Evolutionary conservation across 371 early-diverging fungal species (phyloP), one percentile per base, ranked within the genome.

Genomic region (Mortierella sp.): DNA sequence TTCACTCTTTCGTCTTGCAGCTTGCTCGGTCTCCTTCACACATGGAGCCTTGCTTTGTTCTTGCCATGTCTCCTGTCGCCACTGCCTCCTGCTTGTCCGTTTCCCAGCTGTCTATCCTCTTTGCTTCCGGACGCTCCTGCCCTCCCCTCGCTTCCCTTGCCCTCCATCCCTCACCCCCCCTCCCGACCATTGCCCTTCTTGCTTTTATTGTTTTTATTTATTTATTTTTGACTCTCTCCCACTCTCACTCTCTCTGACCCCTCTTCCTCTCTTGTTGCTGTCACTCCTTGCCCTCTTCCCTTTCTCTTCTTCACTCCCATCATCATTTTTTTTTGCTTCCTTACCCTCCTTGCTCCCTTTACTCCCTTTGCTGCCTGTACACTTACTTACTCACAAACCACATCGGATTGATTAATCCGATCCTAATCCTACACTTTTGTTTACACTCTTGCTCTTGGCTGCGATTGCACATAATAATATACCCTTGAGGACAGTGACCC

Each of bases 231-330:
- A n/a, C 16, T 61, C 16, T 61, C 16, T 61, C 21, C 6, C 34
- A 16, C 37, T 21, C 8, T 6, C 44, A n/a, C 34, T 54, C n/a
- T n/a, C n/a, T n/a, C n/a, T n/a, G n/a, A n/a, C n/a, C n/a, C n/a
- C n/a, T n/a, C n/a, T n/a, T n/a, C n/a, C n/a, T n/a, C n/a, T n/a
- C n/a, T n/a, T n/a, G n/a, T n/a, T n/a, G n/a, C n/a, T n/a, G n/a
- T n/a, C n/a, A n/a, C n/a, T 31, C 2, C 71, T 54, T 46, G 9
- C 59, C 26, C 48, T 64, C 72, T n/a, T 54, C 21, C n/a, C 48
- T 54, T 67, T 73, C 10, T 78, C 57, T 57, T 69, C 57, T 69
- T 61, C 44, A 19, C 14, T n/a, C 44, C 70, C 69, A n/a, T 43
- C 46, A 21, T 72, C 59, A n/a, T 21, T 40, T 54, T 19, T 46